A percentile compares a stretch with the other conserved stretches of the same genome.
Evolutionary conservation across 202 grass and related monocot species (phyloP).

Genomic region (Schoenoplectus triqueter): DNA sequence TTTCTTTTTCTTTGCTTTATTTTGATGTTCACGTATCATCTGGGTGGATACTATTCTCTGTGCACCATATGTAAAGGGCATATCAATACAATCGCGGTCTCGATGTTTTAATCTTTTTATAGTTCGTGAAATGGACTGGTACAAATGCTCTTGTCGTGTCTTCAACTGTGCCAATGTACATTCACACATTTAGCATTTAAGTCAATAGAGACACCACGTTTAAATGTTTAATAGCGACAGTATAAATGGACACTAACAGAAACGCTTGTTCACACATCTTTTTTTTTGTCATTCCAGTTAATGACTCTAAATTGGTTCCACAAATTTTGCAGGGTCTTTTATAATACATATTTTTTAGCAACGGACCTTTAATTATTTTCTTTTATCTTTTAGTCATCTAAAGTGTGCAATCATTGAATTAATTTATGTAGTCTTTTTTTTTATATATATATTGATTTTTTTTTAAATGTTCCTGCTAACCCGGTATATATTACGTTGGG

Average conservation of each 20-base stretch:
- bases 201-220: neutral
- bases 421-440: too few relatives aligned
- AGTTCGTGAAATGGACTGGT: too few relatives aligned
- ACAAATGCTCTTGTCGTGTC: too few relatives aligned
- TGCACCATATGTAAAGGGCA: constrained; percentile 28
- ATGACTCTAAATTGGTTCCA: neutral
- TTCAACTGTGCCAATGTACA: neutral
- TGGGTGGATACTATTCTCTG: constrained; percentile 10
- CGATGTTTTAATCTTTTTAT: neutral
- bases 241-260: neutral
- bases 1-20: neutral
- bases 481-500: too few relatives aligned
- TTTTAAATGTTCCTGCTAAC: too few relatives aligned
- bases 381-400: too few relatives aligned
- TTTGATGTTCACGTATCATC: constrained; percentile 22
- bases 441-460: too few relatives aligned
- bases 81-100: constrained; percentile 9
- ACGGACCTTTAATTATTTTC: neutral
- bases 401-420: too few relatives aligned
- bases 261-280: neutral
- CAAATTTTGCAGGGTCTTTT: neutral
- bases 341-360: neutral
- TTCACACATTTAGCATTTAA: neutral
- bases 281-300: neutral
- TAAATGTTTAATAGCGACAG: neutral